Evolutionary conservation across 352 stramenopile genomes (phyloP).

Genomic region (Phytophthora podocarpi): DNA sequence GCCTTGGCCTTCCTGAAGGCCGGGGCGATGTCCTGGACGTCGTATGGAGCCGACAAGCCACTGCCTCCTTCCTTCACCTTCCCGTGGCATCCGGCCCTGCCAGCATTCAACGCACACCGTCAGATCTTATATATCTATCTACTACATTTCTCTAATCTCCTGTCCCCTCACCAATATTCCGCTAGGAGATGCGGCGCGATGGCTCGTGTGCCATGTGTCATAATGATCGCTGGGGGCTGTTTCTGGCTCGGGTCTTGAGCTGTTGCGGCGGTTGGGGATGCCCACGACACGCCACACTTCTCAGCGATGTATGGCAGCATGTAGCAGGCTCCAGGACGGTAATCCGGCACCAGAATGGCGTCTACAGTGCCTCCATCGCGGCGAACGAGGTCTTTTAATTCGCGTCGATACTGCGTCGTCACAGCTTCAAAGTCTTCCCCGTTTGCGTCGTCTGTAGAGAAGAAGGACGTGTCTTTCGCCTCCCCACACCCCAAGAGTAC

Average conservation of each 20-base stretch:
- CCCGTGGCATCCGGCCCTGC: conserved; percentile 46
- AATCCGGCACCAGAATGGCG: conserved; percentile 71
- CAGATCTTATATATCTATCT: neutral
- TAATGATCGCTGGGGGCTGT: conserved; percentile 51
- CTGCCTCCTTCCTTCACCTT: conserved; percentile 56
- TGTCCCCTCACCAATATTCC: conserved; percentile 66
- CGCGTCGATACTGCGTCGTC: conserved; percentile 53
- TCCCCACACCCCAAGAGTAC: conserved; percentile 75
- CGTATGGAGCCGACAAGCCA: conserved; percentile 53
- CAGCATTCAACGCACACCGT: conserved; percentile 2
- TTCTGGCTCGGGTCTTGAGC: conserved; percentile 32
- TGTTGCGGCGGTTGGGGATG: neutral
- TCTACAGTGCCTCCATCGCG: conserved; percentile 50
- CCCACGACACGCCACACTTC: conserved; percentile 45
- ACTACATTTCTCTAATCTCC: neutral
- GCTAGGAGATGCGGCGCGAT: conserved; percentile 70
- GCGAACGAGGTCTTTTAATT: conserved; percentile 58
- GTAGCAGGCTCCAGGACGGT: conserved; percentile 68
- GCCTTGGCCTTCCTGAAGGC: conserved; percentile 59
- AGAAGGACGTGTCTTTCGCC: conserved; percentile 24
- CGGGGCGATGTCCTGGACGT: conserved; percentile 59
- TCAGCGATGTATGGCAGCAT: conserved; percentile 80
- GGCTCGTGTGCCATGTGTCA: conserved; percentile 82
- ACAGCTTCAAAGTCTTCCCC: conserved; percentile 34
- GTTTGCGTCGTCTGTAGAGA: conserved; percentile 47